phyloP scores from a whole-genome alignment of 2,329 filamentous ascomycete species.

The Cercospora sp. region DNA sequence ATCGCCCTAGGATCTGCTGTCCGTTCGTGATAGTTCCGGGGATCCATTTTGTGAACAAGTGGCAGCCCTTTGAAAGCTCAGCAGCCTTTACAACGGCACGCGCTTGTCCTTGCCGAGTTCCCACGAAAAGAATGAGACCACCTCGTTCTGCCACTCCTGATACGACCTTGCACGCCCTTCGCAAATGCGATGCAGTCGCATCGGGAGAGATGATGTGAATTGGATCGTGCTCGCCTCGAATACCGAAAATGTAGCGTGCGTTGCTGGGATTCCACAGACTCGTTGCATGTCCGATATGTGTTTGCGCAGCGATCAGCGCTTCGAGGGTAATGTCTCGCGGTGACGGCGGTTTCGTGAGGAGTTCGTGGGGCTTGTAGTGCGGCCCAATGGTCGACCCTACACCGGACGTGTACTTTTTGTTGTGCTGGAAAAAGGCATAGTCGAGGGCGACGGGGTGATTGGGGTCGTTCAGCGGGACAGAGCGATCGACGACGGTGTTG shows the following conservation, averaged over 20 bases:
- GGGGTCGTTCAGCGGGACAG: slow-evolving; percentile 38
- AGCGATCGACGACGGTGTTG: slow-evolving; percentile 32
- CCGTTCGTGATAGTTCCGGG: slow-evolving; percentile 91
- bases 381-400: slow-evolving; percentile 45
- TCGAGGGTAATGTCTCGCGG: slow-evolving; percentile 85
- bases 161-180: slow-evolving; percentile 90
- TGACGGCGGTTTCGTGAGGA: slow-evolving; percentile 70
- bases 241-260: slow-evolving; percentile 88
- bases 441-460: slow-evolving; percentile 41
- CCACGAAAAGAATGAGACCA: slow-evolving; percentile 86
- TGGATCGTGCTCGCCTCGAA: slow-evolving; percentile 76
- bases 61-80: slow-evolving; percentile 72
- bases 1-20: slow-evolving; percentile 76
- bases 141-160: slow-evolving; percentile 80
- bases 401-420: slow-evolving; percentile 40
- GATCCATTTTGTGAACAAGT: slow-evolving; percentile 90
- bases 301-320: slow-evolving; percentile 82
- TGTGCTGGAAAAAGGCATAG: slow-evolving; percentile 46
- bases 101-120: slow-evolving; percentile 79
- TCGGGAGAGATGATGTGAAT: slow-evolving; percentile 80
- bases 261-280: slow-evolving; percentile 94
- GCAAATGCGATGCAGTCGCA: slow-evolving; percentile 80
- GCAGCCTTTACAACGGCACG: slow-evolving; percentile 79
- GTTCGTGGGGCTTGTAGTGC: slow-evolving; percentile 64
- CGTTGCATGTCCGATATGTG: slow-evolving; percentile 86